phyloP scores from a whole-genome alignment of 768 basidiomycete genomes.

The Asterophora parasitica region DNA sequence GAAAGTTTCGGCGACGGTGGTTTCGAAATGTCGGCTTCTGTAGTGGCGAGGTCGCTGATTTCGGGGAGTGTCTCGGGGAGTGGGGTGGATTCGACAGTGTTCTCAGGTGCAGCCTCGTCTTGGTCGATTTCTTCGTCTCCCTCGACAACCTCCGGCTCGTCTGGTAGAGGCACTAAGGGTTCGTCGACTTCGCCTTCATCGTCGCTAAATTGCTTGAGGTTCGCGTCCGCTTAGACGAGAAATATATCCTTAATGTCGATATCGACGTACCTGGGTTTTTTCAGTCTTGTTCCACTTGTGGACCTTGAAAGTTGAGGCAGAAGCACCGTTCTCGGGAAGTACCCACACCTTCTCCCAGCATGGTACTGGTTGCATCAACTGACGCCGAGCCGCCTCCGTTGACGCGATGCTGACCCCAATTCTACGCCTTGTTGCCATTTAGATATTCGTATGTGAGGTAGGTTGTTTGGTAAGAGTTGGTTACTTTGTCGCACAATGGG shows the following conservation, averaged over 20 bases:
- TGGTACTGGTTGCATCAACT: constrained; percentile 86
- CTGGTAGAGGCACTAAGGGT: constrained; percentile 74
- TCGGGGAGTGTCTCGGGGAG: constrained; percentile 25
- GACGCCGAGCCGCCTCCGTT: constrained; percentile 75
- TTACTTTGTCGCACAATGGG: not conserved
- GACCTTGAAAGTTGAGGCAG: constrained; percentile 59
- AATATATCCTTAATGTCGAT: not conserved
- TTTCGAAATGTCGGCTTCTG: constrained; percentile 52
- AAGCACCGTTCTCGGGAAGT: constrained; percentile 47
- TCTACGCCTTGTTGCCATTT: constrained; percentile 69
- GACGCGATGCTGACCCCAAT: constrained; percentile 74
- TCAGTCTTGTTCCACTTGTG: constrained; percentile 81
- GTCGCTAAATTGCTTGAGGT: constrained; percentile 75
- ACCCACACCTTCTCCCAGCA: constrained; percentile 83
- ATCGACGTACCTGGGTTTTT: constrained; percentile 56
- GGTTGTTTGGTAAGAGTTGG: not conserved
- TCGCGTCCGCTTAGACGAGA: not conserved
- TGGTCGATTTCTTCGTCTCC: constrained; percentile 72
- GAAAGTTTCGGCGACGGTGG: constrained; percentile 59
- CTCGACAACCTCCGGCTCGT: constrained; percentile 72
- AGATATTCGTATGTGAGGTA: constrained; percentile 7
- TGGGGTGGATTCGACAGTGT: constrained; percentile 30
- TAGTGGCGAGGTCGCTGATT: constrained; percentile 23
- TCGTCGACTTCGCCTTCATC: constrained; percentile 78
- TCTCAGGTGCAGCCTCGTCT: constrained; percentile 50